phyloP scores from a whole-genome alignment of 345 rosid species.

The Excoecaria agallocha region DNA sequence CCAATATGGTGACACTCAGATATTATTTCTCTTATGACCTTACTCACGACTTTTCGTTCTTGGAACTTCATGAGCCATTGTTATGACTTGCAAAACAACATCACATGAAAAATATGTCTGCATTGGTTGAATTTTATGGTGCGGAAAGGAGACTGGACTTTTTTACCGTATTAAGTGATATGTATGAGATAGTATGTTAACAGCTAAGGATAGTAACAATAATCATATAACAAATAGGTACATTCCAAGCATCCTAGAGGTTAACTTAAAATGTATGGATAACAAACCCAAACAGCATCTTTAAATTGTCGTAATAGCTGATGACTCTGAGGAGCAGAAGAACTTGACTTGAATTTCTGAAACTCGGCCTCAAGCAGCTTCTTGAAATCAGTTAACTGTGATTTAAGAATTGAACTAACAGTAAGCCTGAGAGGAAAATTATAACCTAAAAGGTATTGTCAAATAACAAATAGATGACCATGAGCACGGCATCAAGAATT shows the following conservation, averaged over 20 bases:
- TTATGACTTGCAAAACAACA: not conserved
- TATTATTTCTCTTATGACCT: not conserved
- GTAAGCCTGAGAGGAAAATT: not conserved
- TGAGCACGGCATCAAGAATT: not conserved
- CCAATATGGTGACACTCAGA: not conserved
- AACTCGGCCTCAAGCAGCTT: constrained; percentile 63
- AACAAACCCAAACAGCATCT: constrained; percentile 80
- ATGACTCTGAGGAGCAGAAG: constrained; percentile 45
- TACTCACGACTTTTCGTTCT: not conserved
- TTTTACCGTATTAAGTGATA: not conserved
- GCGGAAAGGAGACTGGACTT: not conserved
- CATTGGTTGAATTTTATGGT: not conserved
- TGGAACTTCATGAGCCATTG: not conserved
- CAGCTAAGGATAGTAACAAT: not conserved
- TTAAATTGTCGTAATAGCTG: constrained; percentile 62
- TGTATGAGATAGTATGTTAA: not conserved
- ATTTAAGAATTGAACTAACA: constrained; percentile 20
- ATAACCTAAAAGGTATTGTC: not conserved
- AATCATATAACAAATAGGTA: not conserved
- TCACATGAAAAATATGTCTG: not conserved
- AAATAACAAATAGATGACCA: not conserved
- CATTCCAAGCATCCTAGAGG: not conserved
- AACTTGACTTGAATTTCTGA: constrained; percentile 43
- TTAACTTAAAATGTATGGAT: constrained; percentile 10
- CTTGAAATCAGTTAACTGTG: constrained; percentile 73